phyloP scores from a whole-genome alignment of 495 filamentous ascomycete species.

The Endocarpon pusillum region DNA sequence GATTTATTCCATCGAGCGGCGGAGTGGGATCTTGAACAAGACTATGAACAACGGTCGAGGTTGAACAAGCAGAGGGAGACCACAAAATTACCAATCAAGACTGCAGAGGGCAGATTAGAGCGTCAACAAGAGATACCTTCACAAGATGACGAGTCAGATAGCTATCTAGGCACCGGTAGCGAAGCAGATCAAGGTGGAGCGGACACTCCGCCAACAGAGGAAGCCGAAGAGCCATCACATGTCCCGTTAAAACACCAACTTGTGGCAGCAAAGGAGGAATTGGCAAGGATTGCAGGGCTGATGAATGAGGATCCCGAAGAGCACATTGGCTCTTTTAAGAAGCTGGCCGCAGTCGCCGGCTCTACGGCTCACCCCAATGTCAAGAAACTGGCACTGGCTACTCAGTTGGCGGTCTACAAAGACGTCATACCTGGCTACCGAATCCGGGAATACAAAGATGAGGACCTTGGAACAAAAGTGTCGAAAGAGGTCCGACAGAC shows the following conservation, averaged over 20 bases:
- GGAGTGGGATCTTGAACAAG: conserved; percentile 78
- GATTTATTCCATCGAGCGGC: conserved; percentile 27
- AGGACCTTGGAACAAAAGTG: conserved; percentile 54
- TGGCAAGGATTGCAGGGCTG: conserved; percentile 61
- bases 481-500: conserved; percentile 81
- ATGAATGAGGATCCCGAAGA: conserved; percentile 93
- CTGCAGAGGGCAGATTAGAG: conserved; percentile 52
- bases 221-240: conserved; percentile 38
- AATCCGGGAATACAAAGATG: conserved; percentile 65
- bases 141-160: conserved; percentile 31
- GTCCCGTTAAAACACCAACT: conserved; percentile 63
- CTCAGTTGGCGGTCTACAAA: conserved; percentile 82
- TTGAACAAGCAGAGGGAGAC: conserved; percentile 58
- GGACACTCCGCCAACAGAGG: conserved; percentile 19
- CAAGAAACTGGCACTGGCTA: conserved; percentile 65
- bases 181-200: conserved; percentile 15
- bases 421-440: conserved; percentile 92
- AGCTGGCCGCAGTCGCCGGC: conserved; percentile 55
- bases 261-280: conserved; percentile 73
- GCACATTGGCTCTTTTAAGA: conserved; percentile 59
- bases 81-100: conserved; percentile 71
- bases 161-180: conserved; percentile 31
- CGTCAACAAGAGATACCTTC: conserved; percentile 27
- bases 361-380: conserved; percentile 49
- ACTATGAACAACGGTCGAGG: conserved; percentile 66